Base-by-base conservation (phyloP, 2,329 filamentous ascomycete genomes). In the Fusarium sp. region DNA sequence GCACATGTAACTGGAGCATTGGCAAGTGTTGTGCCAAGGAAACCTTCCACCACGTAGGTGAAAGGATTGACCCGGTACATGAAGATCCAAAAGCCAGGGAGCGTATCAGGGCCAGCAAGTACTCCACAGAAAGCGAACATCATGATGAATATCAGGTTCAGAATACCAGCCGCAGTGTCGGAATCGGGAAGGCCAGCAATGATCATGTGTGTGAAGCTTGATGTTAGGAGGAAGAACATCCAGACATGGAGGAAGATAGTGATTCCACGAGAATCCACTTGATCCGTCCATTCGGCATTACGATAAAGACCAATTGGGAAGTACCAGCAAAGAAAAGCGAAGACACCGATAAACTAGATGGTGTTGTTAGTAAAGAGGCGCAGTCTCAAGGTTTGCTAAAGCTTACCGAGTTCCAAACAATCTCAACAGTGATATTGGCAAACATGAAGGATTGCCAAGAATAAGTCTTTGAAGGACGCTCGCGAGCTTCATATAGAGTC, bases 51-150 rank as follows among this genome's bases (percentile, higher is more conserved):
- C 2, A 93, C 80, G 75, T 95, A 95, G 0, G 90, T 92, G 74
- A 94, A 89, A 0, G 92, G 91, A 0, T 88, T 91, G 57, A 92
- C 81, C 37, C 90, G 85, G 76, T 93, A 93, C 86, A 92, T 89
- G 81, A 91, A 92, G 67, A 88, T 87, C 91, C 91, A 94, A 81
- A 93, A 92, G 2, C 86, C 81, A 0, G 91, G 90, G 15, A 93
- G 83, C 2, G 81, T 78, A 1, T 77, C 75, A 0, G 89, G 89
- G 2, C 82, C 79, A 6, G 88, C 88, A 54, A 92, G 82, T 35
- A 92, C 87, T 80, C 87, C 90, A 71, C 83, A 85, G 58, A 89
- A 91, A 30, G 88, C 81, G 30, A 91, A 81, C 48, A 83, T 84
- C 68, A 92, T 80, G 32, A 87, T 85, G 77, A 91, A 89, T 62